A percentile compares a stretch with the other conserved stretches of the same genome.
phyloP scores from a whole-genome alignment of 2,329 filamentous ascomycete species.

The Penicillium thymicola region DNA sequence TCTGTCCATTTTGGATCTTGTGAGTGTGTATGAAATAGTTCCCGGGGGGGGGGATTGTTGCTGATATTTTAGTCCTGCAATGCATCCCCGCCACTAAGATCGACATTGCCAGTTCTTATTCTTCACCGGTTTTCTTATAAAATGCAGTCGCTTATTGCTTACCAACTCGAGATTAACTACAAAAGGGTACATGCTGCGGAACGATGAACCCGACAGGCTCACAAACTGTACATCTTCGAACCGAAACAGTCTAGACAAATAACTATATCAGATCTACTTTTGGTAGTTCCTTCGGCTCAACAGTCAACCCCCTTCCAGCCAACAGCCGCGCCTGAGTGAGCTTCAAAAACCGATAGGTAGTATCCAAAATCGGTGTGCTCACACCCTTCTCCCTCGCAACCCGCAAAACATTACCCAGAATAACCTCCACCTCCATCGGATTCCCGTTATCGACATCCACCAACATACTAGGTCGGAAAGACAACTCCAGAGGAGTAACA shows the following conservation, averaged over 20 bases:
- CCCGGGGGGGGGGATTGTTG: not conserved
- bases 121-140: not conserved
- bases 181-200: not conserved
- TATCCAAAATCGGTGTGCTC: slow-evolving; percentile 12
- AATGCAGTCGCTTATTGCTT: not conserved
- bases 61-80: not conserved
- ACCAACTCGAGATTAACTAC: not conserved
- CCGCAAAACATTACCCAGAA: slow-evolving; percentile 13
- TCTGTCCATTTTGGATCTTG: slow-evolving; percentile 9
- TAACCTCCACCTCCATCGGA: slow-evolving; percentile 14
- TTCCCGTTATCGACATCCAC: slow-evolving; percentile 16
- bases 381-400: slow-evolving; percentile 10
- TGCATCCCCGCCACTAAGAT: not conserved
- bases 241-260: no score
- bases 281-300: slow-evolving; percentile 7
- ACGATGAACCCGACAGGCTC: not conserved
- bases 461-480: slow-evolving; percentile 16
- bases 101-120: not conserved
- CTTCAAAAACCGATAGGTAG: slow-evolving; percentile 12
- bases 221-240: not conserved
- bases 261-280: slow-evolving; percentile 4
- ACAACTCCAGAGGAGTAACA: slow-evolving; percentile 6
- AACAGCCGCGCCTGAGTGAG: slow-evolving; percentile 11
- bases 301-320: slow-evolving; percentile 9
- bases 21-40: not conserved